phyloP scores from a whole-genome alignment of 768 basidiomycete species.

The Mycena belliarum region DNA sequence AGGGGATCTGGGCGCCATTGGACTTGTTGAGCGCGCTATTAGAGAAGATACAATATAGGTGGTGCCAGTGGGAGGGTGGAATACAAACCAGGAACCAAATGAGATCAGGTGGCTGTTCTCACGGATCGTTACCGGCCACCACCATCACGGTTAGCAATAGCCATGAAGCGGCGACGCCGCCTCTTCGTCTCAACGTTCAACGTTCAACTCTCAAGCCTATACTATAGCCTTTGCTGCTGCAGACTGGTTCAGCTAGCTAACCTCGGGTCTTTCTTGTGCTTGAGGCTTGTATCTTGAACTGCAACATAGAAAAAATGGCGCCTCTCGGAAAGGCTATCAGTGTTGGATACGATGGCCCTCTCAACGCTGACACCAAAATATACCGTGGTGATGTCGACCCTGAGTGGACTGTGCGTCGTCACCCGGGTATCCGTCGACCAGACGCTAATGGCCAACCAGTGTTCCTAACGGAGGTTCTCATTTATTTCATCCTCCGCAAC shows the following conservation, averaged over 20 bases:
- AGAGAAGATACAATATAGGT: conserved; percentile 9
- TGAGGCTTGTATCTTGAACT: not conserved
- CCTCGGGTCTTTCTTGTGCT: too few species aligned
- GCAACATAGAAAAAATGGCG: too few species aligned
- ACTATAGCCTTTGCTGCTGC: too few species aligned
- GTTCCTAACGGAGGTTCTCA: conserved; percentile 54
- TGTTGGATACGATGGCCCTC: conserved; percentile 17
- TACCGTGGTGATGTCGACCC: conserved; percentile 45
- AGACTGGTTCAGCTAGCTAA: too few species aligned
- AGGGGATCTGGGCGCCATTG: conserved; percentile 7
- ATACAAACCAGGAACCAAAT: too few species aligned
- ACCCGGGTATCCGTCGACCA: not conserved
- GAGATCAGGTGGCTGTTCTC: too few species aligned
- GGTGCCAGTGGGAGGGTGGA: not conserved
- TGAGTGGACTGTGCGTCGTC: conserved; percentile 44
- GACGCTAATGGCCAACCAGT: conserved; percentile 28
- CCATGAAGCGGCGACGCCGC: too few species aligned
- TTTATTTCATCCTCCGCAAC: not conserved
- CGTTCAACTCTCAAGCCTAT: conserved; percentile 28
- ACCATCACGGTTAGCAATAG: too few species aligned
- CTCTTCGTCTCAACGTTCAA: too few species aligned
- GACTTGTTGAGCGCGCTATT: not conserved
- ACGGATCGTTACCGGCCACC: not conserved
- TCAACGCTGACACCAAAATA: conserved; percentile 17
- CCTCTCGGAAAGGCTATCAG: conserved; percentile 39